Evolutionary conservation across 2,329 filamentous ascomycete species (phyloP).

Genomic region (Nannizzia gypsea): DNA sequence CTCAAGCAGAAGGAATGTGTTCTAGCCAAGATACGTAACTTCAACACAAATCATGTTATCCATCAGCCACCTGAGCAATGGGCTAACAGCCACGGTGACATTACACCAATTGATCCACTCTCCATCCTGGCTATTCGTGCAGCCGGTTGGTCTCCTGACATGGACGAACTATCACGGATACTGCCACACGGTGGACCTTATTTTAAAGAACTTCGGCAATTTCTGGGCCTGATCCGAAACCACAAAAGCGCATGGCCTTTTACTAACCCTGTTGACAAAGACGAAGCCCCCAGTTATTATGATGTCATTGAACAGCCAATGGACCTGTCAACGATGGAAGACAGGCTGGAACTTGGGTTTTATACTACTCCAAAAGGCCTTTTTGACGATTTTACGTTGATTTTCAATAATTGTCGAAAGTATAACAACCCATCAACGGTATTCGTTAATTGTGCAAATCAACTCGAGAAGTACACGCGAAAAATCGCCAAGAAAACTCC

Average conservation of each 20-base stretch:
- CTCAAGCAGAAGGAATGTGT: conserved; percentile 95
- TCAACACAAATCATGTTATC: conserved; percentile 75
- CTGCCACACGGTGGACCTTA: conserved; percentile 93
- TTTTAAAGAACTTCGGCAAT: conserved; percentile 82
- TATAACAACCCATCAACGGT: conserved; percentile 94
- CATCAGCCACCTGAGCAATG: conserved; percentile 78
- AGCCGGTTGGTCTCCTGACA: conserved; percentile 90
- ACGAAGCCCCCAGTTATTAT: conserved; percentile 96
- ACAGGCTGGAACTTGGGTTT: conserved; percentile 82
- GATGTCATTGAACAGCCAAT: conserved; percentile 99
- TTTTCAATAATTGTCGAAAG: conserved; percentile 88
- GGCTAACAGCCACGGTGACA: conserved; percentile 52
- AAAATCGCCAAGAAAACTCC: conserved; percentile 79
- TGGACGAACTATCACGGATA: conserved; percentile 92
- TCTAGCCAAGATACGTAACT: conserved; percentile 85
- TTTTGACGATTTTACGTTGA: conserved; percentile 70
- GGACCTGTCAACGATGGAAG: conserved; percentile 93
- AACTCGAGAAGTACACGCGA: conserved; percentile 92
- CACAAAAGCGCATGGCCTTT: conserved; percentile 92
- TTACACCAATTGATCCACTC: conserved; percentile 66
- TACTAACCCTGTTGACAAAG: conserved; percentile 79
- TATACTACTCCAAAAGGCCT: conserved; percentile 93
- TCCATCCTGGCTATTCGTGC: conserved; percentile 77
- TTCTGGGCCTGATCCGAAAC: conserved; percentile 91
- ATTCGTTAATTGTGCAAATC: conserved; percentile 89